Percentiles rank a stretch among this genome's conserved stretches.
Evolutionary conservation across 768 basidiomycete species (phyloP).

Genomic region (Leccinum barrowsii): DNA sequence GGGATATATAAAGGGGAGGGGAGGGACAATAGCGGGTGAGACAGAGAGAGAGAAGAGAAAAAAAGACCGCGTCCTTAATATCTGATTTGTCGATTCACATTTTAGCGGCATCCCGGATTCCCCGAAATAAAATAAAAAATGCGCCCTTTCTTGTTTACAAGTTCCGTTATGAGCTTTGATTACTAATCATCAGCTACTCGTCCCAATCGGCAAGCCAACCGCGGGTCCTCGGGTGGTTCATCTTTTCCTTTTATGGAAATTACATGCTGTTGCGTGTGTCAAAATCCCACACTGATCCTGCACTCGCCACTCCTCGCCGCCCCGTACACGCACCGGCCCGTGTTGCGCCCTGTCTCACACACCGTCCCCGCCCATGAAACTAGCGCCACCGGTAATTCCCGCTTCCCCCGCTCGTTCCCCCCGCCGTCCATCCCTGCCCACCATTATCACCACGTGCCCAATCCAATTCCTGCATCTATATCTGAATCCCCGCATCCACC

Average conservation of each 20-base stretch:
- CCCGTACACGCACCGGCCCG: slow-evolving; percentile 13
- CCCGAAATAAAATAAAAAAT: slow-evolving; percentile 18
- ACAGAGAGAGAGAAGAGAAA: slow-evolving; percentile 24
- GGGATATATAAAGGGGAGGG: slow-evolving; percentile 10
- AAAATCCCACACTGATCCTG: slow-evolving; percentile 23
- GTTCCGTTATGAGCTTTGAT: slow-evolving; percentile 32
- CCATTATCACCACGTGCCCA: slow-evolving; percentile 6
- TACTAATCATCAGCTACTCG: slow-evolving; percentile 19
- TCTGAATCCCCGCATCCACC: slow-evolving; percentile 9
- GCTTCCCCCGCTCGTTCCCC: slow-evolving; percentile 16
- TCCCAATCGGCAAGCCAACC: slow-evolving; percentile 28
- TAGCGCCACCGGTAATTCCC: slow-evolving; percentile 28
- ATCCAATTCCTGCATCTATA: not conserved
- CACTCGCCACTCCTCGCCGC: slow-evolving; percentile 23
- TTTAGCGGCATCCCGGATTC: slow-evolving; percentile 25
- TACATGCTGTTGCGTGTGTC: slow-evolving; percentile 25
- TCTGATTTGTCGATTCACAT: slow-evolving; percentile 38
- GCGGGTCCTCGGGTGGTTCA: slow-evolving; percentile 31
- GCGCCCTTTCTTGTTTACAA: slow-evolving; percentile 25
- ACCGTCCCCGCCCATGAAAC: slow-evolving; percentile 10
- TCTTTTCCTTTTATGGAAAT: slow-evolving; percentile 11
- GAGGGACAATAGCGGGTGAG: slow-evolving; percentile 15
- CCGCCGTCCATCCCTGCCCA: slow-evolving; percentile 9
- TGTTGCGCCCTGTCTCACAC: slow-evolving; percentile 6
- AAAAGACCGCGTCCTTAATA: slow-evolving; percentile 34